Evolutionary conservation across 2,329 filamentous ascomycete species (phyloP).

Genomic region (Xylariaceae sp.): DNA sequence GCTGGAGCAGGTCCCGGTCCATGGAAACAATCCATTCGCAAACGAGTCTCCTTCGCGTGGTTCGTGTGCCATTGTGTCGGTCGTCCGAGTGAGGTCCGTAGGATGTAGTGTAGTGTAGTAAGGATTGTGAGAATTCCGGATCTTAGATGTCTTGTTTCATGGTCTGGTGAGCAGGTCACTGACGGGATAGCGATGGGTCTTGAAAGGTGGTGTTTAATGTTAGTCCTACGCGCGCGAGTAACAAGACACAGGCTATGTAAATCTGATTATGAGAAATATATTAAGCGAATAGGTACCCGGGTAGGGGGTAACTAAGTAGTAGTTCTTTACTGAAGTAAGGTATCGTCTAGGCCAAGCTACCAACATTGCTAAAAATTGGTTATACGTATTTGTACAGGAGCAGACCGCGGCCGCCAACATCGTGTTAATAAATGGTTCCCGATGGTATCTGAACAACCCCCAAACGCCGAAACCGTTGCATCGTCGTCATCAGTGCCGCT

Average conservation of each 20-base stretch:
- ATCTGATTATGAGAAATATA: slow-evolving; percentile 1
- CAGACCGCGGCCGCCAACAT: slow-evolving; percentile 1
- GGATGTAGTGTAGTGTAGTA: no score
- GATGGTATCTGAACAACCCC: slow-evolving; percentile 27
- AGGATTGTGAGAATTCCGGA: no score
- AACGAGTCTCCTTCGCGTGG: no score
- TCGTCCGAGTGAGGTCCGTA: no score
- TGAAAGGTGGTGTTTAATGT: no score
- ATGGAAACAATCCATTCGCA: no score
- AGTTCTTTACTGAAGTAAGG: not conserved
- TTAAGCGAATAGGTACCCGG: slow-evolving; percentile 13
- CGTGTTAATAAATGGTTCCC: not conserved
- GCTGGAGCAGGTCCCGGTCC: no score
- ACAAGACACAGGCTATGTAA: not conserved
- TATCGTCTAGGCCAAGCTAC: slow-evolving; percentile 16
- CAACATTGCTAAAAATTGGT: not conserved
- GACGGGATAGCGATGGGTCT: no score
- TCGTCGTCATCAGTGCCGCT: slow-evolving; percentile 11
- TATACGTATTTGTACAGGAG: slow-evolving; percentile 17
- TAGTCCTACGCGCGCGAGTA: no score
- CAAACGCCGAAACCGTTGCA: slow-evolving; percentile 27
- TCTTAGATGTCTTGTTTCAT: no score
- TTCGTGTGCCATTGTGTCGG: no score
- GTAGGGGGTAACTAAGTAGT: not conserved
- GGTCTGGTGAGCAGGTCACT: no score